Evolutionary conservation across 768 basidiomycete species (phyloP), one percentile per base, ranked within the genome.

Genomic region (Fomitopsis pulvina): DNA sequence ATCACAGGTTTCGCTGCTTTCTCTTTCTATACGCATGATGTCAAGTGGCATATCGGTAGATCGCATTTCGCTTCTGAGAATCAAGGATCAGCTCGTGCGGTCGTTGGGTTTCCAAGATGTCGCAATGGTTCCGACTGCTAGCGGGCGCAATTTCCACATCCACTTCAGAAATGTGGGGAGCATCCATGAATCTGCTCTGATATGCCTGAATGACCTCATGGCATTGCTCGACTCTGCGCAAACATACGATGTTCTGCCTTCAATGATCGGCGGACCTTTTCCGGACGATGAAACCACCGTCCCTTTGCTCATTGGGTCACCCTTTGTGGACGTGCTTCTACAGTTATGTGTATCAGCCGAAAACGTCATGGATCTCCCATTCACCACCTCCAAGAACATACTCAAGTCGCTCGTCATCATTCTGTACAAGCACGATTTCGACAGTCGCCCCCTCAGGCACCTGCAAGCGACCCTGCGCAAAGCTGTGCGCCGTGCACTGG

Each of bases 401-500:
- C 65, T 89, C 39, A 85, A 88, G 66, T 68, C 76, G 1, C 57
- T 87, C 21, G 73, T 83, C 50, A 77, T 87, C 38, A 70, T 82
- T 52, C 73, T 86, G 20, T 80, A 82, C 66, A 90, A 90, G 67
- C 82, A 87, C 52, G 81, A 90, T 59, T 77, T 90, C 50, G 80
- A 80, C 41, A 75, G 73, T 45, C 63, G 57, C 18, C 63, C 74
- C 12, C 67, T 89, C 47, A 70, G 64, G 44, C 78, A 79, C 57
- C 71, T 86, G 25, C 79, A 81, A 41, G 70, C 67, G 26, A 55
- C 66, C 12, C 66, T 87, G 2, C 74, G 79, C 30, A 71, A 65
- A 44, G 80, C 84, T 0, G 69, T 85, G 12, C 60, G 71, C 26
- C 71, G 74, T 20, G 68, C 75, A 1, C 63, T 83, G 45, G 80